Conservation (phyloP, 495 filamentous ascomycete species). For the Neurospora sp. region DNA sequence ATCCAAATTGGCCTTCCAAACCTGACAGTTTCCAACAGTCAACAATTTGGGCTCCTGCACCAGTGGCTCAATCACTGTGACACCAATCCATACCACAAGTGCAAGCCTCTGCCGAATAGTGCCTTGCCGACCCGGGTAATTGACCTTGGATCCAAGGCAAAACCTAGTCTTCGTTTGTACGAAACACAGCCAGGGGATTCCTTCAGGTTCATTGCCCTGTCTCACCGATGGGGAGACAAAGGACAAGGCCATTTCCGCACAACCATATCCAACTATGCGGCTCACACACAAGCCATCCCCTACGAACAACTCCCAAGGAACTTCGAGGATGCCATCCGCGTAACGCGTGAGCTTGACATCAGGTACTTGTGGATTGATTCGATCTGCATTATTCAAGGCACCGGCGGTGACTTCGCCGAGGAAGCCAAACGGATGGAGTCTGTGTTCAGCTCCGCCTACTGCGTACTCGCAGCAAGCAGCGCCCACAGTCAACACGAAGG, state of each 20-base stretch:
- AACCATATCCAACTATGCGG: neutral
- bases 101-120: neutral
- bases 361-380: conserved; percentile 29
- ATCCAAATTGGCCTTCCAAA: conserved; percentile 13
- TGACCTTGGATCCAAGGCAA: conserved; percentile 11
- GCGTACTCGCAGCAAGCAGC: conserved; percentile 19
- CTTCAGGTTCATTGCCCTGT: conserved; percentile 9
- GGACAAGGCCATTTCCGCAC: conserved; percentile 4
- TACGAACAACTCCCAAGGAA: conserved; percentile 6
- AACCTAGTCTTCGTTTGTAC: conserved; percentile 1
- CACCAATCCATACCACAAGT: conserved; percentile 3
- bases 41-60: conserved; percentile 10
- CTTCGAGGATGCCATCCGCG: conserved; percentile 10
- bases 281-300: conserved; percentile 1
- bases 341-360: conserved; percentile 5
- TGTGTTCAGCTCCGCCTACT: conserved; percentile 22
- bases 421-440: conserved; percentile 25
- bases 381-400: conserved; percentile 29
- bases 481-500: conserved; percentile 8
- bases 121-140: conserved; percentile 18
- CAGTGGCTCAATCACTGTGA: conserved; percentile 18
- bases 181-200: neutral
- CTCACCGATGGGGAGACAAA: conserved; percentile 10
- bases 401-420: conserved; percentile 18
- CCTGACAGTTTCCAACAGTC: conserved; percentile 5